These are phyloP conservation scores for Coemansia reversa DNA, from an alignment of 192 early-diverging fungal species.

Conservation along the genomic window DNA sequence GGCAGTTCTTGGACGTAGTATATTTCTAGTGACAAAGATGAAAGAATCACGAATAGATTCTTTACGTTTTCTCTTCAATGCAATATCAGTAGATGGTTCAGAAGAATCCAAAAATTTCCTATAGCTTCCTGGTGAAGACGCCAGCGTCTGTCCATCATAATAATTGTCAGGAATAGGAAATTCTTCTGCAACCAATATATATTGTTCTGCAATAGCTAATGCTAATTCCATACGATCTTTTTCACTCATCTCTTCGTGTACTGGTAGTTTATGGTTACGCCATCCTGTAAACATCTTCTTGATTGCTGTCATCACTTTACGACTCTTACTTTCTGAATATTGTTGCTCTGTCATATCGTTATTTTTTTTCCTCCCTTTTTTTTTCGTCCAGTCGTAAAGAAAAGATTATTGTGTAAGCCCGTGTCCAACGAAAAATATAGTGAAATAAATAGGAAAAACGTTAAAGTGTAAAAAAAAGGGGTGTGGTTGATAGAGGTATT, in stretches of 20 bases:
- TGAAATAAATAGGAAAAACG: too few relatives aligned
- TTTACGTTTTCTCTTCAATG: too few relatives aligned
- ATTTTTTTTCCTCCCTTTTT: neutral
- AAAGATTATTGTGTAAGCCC: too few relatives aligned
- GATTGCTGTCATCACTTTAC: conserved; percentile 2
- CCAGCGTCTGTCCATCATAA: neutral
- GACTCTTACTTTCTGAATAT: neutral
- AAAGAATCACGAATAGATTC: too few relatives aligned
- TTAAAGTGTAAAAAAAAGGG: too few relatives aligned
- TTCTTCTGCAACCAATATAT: conserved; percentile 29
- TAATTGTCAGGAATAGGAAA: conserved; percentile 5
- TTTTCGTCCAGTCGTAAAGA: too few relatives aligned
- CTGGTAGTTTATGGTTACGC: neutral
- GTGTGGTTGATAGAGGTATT: neutral
- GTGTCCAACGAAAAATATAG: too few relatives aligned
- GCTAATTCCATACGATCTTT: conserved; percentile 29
- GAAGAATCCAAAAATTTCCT: neutral
- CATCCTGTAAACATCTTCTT: conserved; percentile 9
- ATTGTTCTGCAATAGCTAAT: conserved; percentile 42
- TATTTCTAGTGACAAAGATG: too few relatives aligned
- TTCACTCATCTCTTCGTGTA: conserved; percentile 13
- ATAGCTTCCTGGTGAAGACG: conserved; percentile 5
- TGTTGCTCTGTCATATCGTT: conserved; percentile 4
- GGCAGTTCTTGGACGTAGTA: conserved; percentile 5
- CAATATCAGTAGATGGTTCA: too few relatives aligned